Conservation (phyloP, 495 filamentous ascomycete genomes). For the Daldinia vernicosa region DNA sequence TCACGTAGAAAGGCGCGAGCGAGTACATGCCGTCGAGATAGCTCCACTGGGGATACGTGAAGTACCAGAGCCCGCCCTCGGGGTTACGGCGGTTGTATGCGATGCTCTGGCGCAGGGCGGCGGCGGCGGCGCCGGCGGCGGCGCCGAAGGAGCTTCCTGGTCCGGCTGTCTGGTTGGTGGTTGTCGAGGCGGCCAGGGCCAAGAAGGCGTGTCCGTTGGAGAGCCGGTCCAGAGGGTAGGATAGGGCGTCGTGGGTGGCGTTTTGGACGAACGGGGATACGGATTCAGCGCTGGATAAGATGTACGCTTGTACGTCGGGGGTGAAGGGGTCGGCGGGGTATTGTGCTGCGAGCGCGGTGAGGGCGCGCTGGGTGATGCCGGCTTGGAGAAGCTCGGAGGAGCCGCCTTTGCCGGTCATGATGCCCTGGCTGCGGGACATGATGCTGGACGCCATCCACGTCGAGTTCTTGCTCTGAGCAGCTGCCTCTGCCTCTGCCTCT, state of each 20-base stretch:
- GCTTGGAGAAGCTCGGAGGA: conserved; percentile 52
- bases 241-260: conserved; percentile 47
- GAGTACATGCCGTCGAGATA: conserved; percentile 61
- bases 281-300: conserved; percentile 41
- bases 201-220: conserved; percentile 51
- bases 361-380: conserved; percentile 51
- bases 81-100: conserved; percentile 52
- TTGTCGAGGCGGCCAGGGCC: conserved; percentile 27
- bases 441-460: conserved; percentile 58
- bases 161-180: conserved; percentile 32
- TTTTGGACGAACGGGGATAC: conserved; percentile 45
- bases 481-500: neutral
- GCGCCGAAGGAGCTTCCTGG: conserved; percentile 34
- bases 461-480: conserved; percentile 43
- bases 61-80: conserved; percentile 57
- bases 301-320: conserved; percentile 34
- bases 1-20: conserved; percentile 50
- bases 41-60: conserved; percentile 56
- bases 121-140: conserved; percentile 36
- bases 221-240: conserved; percentile 53
- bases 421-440: conserved; percentile 54
- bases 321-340: conserved; percentile 42
- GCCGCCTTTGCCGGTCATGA: conserved; percentile 45
- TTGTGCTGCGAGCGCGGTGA: conserved; percentile 47
- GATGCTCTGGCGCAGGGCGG: conserved; percentile 51